Base-by-base conservation (phyloP, 805 yeast genomes). In the Metschnikowia cubensis region DNA sequence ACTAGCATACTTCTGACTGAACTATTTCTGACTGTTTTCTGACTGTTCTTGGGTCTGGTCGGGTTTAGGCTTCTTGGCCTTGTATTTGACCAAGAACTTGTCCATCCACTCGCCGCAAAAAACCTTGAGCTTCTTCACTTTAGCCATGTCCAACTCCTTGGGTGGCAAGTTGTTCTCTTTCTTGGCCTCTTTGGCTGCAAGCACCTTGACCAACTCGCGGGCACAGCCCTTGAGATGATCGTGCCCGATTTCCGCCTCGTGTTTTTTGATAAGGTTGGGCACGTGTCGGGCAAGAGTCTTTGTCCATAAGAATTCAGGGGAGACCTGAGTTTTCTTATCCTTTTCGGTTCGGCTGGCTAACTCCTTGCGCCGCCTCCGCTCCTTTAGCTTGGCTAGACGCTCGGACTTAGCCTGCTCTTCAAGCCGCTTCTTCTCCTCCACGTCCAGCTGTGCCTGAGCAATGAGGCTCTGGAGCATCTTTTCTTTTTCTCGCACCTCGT, bases 141-240 rank as follows among this genome's bases (percentile, higher is more conserved):
- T 88, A 20, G 81, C 85, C n/a, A 74, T 74, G 20, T 79, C 79
- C 37, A 88, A 72, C 50, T 83, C 84, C 13, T 59, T 57, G 1
- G 89, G 85, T 3, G 84, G 82, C 1, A 58, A 36, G 8, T 64
- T 59, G 46, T 66, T 65, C 48, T 69, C 76, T 47, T 79, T 70
- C 51, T 76, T 77, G 50, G 77, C 44, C 64, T 89, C 97, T 64
- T 92, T 94, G 4, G 76, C 75, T 0, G 83, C 80, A 40, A 94
- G 70, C 0, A 73, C 68, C 54, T 82, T 79, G 4, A 85, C 89
- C 50, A 92, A 81, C 45, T 90, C 96, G 52, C 82, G 79, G 2
- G 96, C 88, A 67, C 90, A 85, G 35, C 77, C 77, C 67, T 91
- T 92, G 46, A 89, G 61, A 49, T 81, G 76, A 4, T 87, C 96